These are phyloP conservation scores for Canariomyces notabilis DNA, from an alignment of 2,329 filamentous ascomycete genomes.

Conservation along the genomic window DNA sequence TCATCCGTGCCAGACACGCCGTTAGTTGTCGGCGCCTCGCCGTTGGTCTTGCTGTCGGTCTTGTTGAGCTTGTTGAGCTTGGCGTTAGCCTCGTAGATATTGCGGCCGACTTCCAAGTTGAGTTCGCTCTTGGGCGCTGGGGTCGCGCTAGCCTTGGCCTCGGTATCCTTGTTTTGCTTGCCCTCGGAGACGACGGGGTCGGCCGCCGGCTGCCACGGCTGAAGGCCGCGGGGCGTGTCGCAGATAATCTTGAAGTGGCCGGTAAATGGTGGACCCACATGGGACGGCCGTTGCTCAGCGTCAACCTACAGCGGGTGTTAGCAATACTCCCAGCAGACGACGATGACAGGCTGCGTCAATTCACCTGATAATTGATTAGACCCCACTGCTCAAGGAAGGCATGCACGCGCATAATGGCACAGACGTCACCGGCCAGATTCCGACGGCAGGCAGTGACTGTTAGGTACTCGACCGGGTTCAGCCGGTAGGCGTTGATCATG, in stretches of 20 bases:
- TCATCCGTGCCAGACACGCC: conserved; percentile 57
- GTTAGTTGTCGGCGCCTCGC: conserved; percentile 64
- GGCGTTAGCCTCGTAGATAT: conserved; percentile 89
- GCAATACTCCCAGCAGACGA: not conserved
- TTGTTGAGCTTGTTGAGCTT: conserved; percentile 70
- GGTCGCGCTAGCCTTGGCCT: conserved; percentile 63
- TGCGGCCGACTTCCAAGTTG: conserved; percentile 88
- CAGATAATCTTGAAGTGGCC: conserved; percentile 95
- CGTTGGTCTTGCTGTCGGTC: conserved; percentile 66
- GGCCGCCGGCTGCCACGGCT: conserved; percentile 88
- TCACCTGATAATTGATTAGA: conserved; percentile 96
- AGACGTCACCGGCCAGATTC: conserved; percentile 94
- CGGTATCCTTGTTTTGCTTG: conserved; percentile 61
- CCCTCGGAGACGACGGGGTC: conserved; percentile 63
- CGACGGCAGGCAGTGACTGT: conserved; percentile 94
- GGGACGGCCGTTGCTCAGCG: conserved; percentile 88
- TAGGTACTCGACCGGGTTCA: conserved; percentile 93
- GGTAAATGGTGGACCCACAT: conserved; percentile 93
- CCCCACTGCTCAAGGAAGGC: conserved; percentile 98
- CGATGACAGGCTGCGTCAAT: conserved; percentile 15
- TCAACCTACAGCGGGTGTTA: conserved; percentile 66
- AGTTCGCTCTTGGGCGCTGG: conserved; percentile 70
- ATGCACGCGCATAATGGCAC: conserved; percentile 98
- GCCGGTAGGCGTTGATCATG: conserved; percentile 98
- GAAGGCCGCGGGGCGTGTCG: conserved; percentile 89